Evolutionary conservation across 2,329 filamentous ascomycete species (phyloP), one percentile per base, ranked within the genome.

Genomic region (Westerdykella ornata): DNA sequence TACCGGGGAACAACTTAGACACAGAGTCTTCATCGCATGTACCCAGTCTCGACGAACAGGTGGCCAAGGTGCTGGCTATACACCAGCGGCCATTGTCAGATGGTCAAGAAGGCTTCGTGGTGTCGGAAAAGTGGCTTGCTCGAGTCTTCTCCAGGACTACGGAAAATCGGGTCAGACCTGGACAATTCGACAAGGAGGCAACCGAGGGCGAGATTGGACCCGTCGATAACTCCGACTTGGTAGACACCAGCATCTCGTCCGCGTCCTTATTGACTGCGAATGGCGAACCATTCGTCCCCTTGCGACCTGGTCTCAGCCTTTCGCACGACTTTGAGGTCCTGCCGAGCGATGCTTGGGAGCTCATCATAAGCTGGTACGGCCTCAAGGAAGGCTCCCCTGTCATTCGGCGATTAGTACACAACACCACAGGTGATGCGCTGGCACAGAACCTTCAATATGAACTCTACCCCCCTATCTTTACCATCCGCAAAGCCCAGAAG

Each of bases 201-300:
- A 60, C 72, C 9, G 75, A 82, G 43, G 78, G 77, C 5, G 75
- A 79, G 4, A 76, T 92, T 42, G 88, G 88, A 1, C 85, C 86
- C 0, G 77, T 97, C 22, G 88, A 96, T 70, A 96, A 96, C 60
- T 81, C 84, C 0, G 84, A 89, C 58, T 81, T 96, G 36, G 64
- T 63, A 14, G 62, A 65, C 28, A 40, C 47, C 38, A 47, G 53
- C 53, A 43, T 17, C 14, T 42, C 36, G 39, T 9, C 30, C 8
- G 8, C 6, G 29, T 56, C 6, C 19, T 44, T 66, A 26, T 47
- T 47, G 7, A 66, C 68, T 40, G 59, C 68, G 36, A 66, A 69
- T 12, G 70, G 75, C 13, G 54, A 65, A 9, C 48, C 58, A 20
- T 94, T 88, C 55, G 77, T 90, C 22, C 81, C 85, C 3, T 73